These are phyloP conservation scores for Scolecobasidium constrictum DNA, from an alignment of 2,329 filamentous ascomycete species.

Conservation along the genomic window DNA sequence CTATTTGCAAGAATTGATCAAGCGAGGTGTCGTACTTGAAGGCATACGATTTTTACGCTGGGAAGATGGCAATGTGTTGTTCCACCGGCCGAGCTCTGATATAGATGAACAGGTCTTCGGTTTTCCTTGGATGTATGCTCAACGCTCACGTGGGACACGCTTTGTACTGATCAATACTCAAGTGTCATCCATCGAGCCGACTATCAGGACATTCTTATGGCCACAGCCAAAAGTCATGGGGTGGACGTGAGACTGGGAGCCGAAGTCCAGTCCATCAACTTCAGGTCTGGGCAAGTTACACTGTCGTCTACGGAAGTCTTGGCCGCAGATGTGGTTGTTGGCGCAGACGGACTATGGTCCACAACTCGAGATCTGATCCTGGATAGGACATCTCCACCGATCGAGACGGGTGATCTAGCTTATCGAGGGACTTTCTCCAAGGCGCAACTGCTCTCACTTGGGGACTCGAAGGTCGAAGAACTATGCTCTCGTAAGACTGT, in stretches of 20 bases:
- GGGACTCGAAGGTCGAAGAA: neutral
- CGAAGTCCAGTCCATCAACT: neutral
- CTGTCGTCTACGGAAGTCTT: neutral
- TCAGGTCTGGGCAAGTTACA: neutral
- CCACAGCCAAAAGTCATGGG: neutral
- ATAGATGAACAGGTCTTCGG: neutral
- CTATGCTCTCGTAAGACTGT: conserved; percentile 17
- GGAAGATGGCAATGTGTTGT: conserved; percentile 17
- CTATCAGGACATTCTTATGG: neutral
- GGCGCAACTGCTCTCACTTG: neutral
- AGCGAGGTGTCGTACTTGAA: conserved; percentile 19
- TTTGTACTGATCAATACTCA: neutral
- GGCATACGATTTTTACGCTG: conserved; percentile 26
- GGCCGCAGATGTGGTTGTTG: neutral
- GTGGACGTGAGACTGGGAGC: neutral
- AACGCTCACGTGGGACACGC: neutral
- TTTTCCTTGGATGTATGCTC: neutral
- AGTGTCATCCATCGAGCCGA: neutral
- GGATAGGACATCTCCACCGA: conserved; percentile 34
- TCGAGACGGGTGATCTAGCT: conserved; percentile 39
- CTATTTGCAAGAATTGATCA: conserved; percentile 17
- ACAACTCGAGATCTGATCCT: neutral
- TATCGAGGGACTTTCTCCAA: conserved; percentile 28
- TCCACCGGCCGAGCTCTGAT: neutral
- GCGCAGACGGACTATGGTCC: neutral